These are phyloP conservation scores for Suillus discolor DNA, from an alignment of 768 basidiomycete species.

Conservation along the genomic window DNA sequence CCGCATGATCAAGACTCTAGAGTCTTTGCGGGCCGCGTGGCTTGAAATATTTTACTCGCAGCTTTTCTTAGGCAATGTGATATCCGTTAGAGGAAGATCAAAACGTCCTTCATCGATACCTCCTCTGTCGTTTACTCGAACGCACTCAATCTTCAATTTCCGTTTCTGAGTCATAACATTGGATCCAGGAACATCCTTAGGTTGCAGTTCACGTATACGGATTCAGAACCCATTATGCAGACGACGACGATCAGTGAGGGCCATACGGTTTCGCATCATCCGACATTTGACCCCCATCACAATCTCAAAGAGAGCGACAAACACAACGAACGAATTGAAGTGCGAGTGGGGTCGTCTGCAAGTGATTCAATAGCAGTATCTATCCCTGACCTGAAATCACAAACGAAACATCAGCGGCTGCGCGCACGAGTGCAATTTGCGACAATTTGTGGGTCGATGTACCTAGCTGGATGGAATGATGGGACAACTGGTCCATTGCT, in stretches of 20 bases:
- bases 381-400: slow-evolving; percentile 4
- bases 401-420: slow-evolving; percentile 12
- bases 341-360: not conserved
- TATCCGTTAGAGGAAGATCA: not conserved
- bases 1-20: not conserved
- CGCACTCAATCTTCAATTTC: not conserved
- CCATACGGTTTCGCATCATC: not conserved
- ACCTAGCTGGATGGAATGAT: slow-evolving; percentile 79
- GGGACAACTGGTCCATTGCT: slow-evolving; percentile 74
- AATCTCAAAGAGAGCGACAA: not conserved
- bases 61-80: not conserved
- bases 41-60: not conserved
- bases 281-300: not conserved
- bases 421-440: slow-evolving; percentile 48
- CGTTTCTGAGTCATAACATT: not conserved
- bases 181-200: not conserved
- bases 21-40: not conserved
- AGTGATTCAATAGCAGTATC: not conserved
- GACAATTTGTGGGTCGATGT: slow-evolving; percentile 56
- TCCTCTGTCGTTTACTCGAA: not conserved
- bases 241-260: not conserved
- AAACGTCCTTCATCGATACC: not conserved
- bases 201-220: not conserved
- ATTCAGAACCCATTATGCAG: not conserved
- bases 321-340: not conserved